These are phyloP conservation scores for Rhizopus sp. DNA, from an alignment of 371 early-diverging fungal species.

Conservation along the genomic window DNA sequence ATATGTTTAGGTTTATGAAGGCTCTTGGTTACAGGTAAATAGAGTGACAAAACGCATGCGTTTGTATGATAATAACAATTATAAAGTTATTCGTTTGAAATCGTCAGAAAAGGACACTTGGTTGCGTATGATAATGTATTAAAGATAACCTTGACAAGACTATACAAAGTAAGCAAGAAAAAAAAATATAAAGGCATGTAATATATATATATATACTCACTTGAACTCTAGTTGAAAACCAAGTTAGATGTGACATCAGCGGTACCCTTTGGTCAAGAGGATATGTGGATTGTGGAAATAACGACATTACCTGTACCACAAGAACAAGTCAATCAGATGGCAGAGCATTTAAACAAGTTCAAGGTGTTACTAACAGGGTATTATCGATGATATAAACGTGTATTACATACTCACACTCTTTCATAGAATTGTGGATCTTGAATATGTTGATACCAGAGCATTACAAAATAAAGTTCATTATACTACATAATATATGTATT, in stretches of 20 bases:
- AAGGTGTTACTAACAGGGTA: slow-evolving; percentile 47
- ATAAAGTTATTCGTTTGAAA: slow-evolving; percentile 48
- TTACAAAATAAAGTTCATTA: slow-evolving; percentile 51
- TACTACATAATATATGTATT: slow-evolving; percentile 17
- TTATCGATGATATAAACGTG: not conserved
- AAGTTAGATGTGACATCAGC: slow-evolving; percentile 40
- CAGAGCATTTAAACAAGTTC: slow-evolving; percentile 47
- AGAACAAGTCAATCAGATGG: slow-evolving; percentile 53
- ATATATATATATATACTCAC: not conserved
- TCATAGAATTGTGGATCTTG: slow-evolving; percentile 45
- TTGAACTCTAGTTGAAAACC: slow-evolving; percentile 29
- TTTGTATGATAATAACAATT: not conserved
- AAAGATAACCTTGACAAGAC: slow-evolving; percentile 40
- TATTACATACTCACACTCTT: not conserved
- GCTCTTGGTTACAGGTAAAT: slow-evolving; percentile 46
- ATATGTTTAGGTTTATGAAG: slow-evolving; percentile 51
- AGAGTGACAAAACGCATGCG: not conserved
- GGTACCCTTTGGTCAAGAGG: slow-evolving; percentile 28
- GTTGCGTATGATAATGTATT: slow-evolving; percentile 43
- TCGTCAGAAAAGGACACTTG: slow-evolving; percentile 47
- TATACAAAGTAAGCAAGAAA: slow-evolving; percentile 39
- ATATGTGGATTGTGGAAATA: slow-evolving; percentile 51
- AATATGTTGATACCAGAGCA: slow-evolving; percentile 51
- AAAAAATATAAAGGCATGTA: not conserved
- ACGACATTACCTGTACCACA: slow-evolving; percentile 42